A percentile compares a stretch with the other conserved stretches of the same genome.
These are phyloP conservation scores for Arthrocladium fulminans DNA, from an alignment of 2,329 filamentous ascomycete genomes.

Conservation along the genomic window DNA sequence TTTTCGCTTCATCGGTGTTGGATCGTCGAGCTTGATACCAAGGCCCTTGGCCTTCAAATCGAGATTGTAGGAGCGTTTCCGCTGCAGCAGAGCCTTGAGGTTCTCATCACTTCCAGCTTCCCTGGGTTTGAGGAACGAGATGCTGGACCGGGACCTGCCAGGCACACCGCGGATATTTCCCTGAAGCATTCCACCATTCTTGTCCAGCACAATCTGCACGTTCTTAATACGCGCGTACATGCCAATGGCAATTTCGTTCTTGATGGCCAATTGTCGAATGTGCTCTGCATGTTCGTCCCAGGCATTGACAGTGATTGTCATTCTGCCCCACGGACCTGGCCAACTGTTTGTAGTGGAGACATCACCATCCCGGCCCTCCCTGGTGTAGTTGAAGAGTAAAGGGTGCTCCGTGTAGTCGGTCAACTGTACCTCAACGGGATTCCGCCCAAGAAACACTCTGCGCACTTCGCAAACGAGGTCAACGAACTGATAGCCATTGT, in stretches of 20 bases:
- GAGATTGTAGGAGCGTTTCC: constrained; percentile 53
- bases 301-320: constrained; percentile 61
- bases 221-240: constrained; percentile 55
- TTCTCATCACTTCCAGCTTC: constrained; percentile 36
- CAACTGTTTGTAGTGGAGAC: constrained; percentile 41
- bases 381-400: constrained; percentile 49
- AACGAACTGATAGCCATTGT: constrained; percentile 43
- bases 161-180: constrained; percentile 60
- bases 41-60: not conserved
- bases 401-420: constrained; percentile 74
- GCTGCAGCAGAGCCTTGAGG: constrained; percentile 50
- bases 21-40: not conserved
- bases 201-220: constrained; percentile 56
- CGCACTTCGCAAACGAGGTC: constrained; percentile 67
- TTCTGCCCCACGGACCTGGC: constrained; percentile 62
- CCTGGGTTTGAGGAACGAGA: constrained; percentile 43
- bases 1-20: not conserved
- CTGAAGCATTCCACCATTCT: constrained; percentile 52
- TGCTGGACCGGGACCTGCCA: constrained; percentile 46
- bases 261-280: constrained; percentile 34
- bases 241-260: constrained; percentile 44
- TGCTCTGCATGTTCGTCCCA: constrained; percentile 58
- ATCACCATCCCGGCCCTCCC: constrained; percentile 42
- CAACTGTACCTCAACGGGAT: constrained; percentile 58
- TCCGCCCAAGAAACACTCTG: constrained; percentile 41